A percentile compares a stretch with the other conserved stretches of the same genome.
These are phyloP conservation scores for Mucor piriformis DNA, from an alignment of 371 early-diverging fungal genomes.

Conservation along the genomic window DNA sequence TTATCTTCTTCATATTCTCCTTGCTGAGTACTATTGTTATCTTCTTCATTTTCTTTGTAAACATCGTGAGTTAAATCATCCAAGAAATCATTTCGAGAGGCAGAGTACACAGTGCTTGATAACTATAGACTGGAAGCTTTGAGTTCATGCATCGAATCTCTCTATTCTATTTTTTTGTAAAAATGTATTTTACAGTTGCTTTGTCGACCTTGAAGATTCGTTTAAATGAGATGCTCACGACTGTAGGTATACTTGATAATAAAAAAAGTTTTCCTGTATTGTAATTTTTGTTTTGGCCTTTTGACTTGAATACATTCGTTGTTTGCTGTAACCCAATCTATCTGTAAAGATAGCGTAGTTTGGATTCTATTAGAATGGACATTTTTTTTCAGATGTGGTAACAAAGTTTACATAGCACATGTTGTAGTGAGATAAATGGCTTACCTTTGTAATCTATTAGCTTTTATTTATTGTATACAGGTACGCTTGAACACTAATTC, in stretches of 20 bases:
- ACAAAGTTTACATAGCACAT: too few species aligned
- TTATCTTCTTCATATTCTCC: neutral
- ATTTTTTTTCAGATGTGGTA: too few species aligned
- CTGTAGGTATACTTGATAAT: constrained; percentile 11
- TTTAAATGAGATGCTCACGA: constrained; percentile 12
- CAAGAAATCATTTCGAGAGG: constrained; percentile 18
- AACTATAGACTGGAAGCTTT: constrained; percentile 13
- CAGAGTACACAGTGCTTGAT: constrained; percentile 20
- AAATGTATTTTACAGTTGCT: constrained; percentile 16
- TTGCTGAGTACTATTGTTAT: too few species aligned
- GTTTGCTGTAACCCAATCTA: constrained; percentile 9
- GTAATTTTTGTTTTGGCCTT: constrained; percentile 14
- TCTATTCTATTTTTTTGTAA: constrained; percentile 9
- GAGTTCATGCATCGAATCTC: constrained; percentile 15
- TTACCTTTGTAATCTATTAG: too few species aligned
- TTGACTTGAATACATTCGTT: constrained; percentile 11
- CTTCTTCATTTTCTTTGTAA: constrained; percentile 9
- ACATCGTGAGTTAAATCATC: constrained; percentile 10
- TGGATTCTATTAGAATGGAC: constrained; percentile 1
- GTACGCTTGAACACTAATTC: too few species aligned
- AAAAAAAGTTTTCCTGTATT: constrained; percentile 8
- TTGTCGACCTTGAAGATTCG: constrained; percentile 8
- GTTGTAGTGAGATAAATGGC: too few species aligned
- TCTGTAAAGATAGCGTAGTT: constrained; percentile 6
- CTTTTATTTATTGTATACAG: too few species aligned